Conservation (phyloP, 495 filamentous ascomycete genomes). For the Penicillium coffeae region DNA sequence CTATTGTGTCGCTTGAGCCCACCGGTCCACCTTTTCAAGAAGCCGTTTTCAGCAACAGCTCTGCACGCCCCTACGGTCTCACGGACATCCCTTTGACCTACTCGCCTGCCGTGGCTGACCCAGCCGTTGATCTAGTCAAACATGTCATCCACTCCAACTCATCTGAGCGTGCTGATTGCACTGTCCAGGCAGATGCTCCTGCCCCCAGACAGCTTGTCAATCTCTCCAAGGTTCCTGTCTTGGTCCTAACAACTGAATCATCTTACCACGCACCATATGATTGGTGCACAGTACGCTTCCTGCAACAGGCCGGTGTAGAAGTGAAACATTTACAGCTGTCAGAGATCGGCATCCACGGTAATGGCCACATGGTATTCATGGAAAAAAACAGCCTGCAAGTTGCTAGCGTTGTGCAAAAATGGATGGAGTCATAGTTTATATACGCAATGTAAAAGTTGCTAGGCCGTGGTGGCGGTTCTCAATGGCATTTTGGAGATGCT, state of each 20-base stretch:
- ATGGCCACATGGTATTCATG: constrained; percentile 57
- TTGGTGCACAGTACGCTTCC: constrained; percentile 50
- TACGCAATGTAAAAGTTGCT: no score
- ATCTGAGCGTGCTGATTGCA: constrained; percentile 29
- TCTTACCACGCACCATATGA: constrained; percentile 57
- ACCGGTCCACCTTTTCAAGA: constrained; percentile 48
- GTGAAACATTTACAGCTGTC: constrained; percentile 44
- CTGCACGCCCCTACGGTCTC: constrained; percentile 40
- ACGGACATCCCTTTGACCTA: constrained; percentile 50
- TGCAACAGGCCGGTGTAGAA: constrained; percentile 52
- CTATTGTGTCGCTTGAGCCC: constrained; percentile 52
- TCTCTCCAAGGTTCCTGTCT: constrained; percentile 39
- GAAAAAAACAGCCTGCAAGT: constrained; percentile 57
- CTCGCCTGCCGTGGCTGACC: constrained; percentile 35
- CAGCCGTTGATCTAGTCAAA: constrained; percentile 22
- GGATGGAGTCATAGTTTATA: no score
- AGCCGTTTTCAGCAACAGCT: constrained; percentile 21
- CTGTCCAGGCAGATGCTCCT: constrained; percentile 45
- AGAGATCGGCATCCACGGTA: constrained; percentile 48
- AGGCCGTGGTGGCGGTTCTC: no score
- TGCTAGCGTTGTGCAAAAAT: constrained; percentile 36
- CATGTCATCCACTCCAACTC: no score
- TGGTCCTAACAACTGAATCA: constrained; percentile 49
- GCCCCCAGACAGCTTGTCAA: constrained; percentile 50
- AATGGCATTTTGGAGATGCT: no score